Base-by-base conservation (phyloP, 805 yeast genomes). In the Yueomyces sinensis region DNA sequence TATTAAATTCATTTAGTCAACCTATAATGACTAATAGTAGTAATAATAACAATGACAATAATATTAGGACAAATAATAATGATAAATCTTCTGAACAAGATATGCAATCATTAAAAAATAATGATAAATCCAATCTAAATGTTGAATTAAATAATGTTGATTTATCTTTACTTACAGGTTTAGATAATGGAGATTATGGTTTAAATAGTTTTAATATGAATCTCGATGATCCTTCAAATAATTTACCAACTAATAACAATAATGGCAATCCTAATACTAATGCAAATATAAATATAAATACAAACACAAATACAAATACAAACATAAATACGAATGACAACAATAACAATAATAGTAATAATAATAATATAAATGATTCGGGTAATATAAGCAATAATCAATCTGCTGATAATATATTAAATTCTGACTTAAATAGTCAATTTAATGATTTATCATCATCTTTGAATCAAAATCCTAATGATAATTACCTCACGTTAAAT, bases 401-500 rank as follows among this genome's bases (percentile, higher is more conserved):
- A 15, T 27, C 15, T 29, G 31, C n/a, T 20, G 17, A 13, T 5
- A n/a, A 27, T 14, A 33, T 18, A n/a, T 9, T n/a, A n/a, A n/a
- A 25, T n/a, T 11, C 14, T 9, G 28, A 25, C 13, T n/a, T 25
- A n/a, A n/a, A n/a, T 11, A n/a, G 5, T 25, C 28, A 11, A 11
- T n/a, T 25, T 5, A 11, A 11, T 11, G 28, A 25, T 25, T n/a
- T 25, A n/a, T 9, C 13, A 5, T 7, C 7, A 9, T 7, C 6
- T 6, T 5, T n/a, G 14, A n/a, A n/a, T 13, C 40, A 39, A 31
- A 52, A 46, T 29, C 41, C 33, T 30, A 47, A 40, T 23, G 59
- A 53, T n/a, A 53, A 54, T 32, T 56, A 56, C 32, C 37, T 56
- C 39, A 56, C 61, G 4, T 40, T 56, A 30, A 56, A 56, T 28